Percentiles rank a stretch among this genome's conserved stretches.
phyloP scores from a whole-genome alignment of 257 asterid species.

The Eustoma russellianum region DNA sequence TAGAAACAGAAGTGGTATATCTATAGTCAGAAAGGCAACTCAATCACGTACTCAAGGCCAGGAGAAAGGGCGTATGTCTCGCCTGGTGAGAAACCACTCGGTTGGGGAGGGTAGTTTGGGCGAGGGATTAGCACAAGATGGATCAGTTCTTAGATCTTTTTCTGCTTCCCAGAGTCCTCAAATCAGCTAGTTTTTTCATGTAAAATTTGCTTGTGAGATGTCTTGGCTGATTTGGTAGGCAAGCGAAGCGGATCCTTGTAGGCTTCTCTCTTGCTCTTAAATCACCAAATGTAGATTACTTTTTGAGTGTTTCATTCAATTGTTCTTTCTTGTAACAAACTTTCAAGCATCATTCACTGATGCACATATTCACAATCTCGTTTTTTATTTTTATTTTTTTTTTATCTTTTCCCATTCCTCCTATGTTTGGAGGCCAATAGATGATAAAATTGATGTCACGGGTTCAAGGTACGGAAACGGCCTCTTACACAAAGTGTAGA shows the following conservation, averaged over 20 bases:
- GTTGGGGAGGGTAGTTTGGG: slow-evolving; percentile 13
- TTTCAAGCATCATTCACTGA: slow-evolving; percentile 2
- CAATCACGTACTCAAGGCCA: slow-evolving; percentile 17
- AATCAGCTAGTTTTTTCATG: slow-evolving; percentile 7
- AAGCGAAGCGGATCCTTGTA: slow-evolving; percentile 18
- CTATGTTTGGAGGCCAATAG: slow-evolving; percentile 14
- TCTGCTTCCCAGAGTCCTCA: slow-evolving; percentile 20
- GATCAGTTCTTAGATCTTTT: slow-evolving; percentile 12
- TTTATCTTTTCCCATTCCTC: slow-evolving; percentile 18
- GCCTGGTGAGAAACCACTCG: slow-evolving; percentile 19
- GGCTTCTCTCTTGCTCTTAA: slow-evolving; percentile 21
- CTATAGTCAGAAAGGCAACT: slow-evolving; percentile 15
- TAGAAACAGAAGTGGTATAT: slow-evolving; percentile 35
- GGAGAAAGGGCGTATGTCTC: slow-evolving; percentile 22
- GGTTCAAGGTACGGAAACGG: no score
- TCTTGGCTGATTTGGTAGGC: slow-evolving; percentile 13
- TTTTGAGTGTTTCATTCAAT: slow-evolving; percentile 16
- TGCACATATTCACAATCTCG: no score
- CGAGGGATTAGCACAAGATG: slow-evolving; percentile 16
- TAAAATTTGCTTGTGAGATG: not conserved
- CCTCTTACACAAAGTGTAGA: no score
- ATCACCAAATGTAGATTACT: slow-evolving; percentile 19
- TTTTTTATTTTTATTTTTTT: slow-evolving; percentile 2
- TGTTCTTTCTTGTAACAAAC: slow-evolving; percentile 11
- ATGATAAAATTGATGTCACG: slow-evolving; percentile 10